These are phyloP conservation scores for Cucurbitaria berberidis DNA, from an alignment of 2,329 filamentous ascomycete genomes.

Conservation along the genomic window DNA sequence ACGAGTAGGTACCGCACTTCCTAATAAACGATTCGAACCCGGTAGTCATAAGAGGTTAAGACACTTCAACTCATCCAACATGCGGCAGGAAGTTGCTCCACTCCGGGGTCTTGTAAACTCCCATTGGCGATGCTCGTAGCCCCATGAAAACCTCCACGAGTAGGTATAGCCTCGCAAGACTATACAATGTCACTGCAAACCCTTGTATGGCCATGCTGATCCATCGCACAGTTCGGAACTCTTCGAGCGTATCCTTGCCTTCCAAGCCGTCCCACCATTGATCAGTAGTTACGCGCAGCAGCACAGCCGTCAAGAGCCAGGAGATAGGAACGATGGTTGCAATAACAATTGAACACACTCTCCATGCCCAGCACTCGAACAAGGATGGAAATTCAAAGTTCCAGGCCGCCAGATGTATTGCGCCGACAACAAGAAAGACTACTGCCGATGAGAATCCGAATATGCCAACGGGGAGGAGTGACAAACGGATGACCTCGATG, in stretches of 20 bases:
- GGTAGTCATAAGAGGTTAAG: no score
- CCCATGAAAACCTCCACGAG: constrained; percentile 8
- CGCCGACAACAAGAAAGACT: constrained; percentile 2
- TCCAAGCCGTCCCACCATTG: not conserved
- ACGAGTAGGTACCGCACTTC: not conserved
- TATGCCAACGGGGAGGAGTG: not conserved
- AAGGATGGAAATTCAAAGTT: constrained; percentile 9
- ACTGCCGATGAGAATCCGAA: not conserved
- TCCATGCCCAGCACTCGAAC: constrained; percentile 6
- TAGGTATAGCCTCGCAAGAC: constrained; percentile 7
- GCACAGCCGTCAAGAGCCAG: not conserved
- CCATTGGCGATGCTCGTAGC: constrained; percentile 3
- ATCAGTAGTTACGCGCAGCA: not conserved
- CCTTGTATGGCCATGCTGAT: not conserved
- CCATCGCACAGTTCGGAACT: not conserved
- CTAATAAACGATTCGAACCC: no score
- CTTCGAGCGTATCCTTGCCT: not conserved
- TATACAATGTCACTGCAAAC: not conserved
- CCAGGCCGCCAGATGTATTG: constrained; percentile 8
- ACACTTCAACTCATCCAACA: not conserved
- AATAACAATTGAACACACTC: not conserved
- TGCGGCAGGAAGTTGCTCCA: constrained; percentile 12
- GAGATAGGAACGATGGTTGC: not conserved
- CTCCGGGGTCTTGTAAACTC: constrained; percentile 6
- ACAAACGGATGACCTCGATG: not conserved